Percentiles rank a stretch among this genome's conserved stretches.
Evolutionary conservation across 208 protist genomes (phyloP).

Genomic region (Trypanosomatidae sp.): DNA sequence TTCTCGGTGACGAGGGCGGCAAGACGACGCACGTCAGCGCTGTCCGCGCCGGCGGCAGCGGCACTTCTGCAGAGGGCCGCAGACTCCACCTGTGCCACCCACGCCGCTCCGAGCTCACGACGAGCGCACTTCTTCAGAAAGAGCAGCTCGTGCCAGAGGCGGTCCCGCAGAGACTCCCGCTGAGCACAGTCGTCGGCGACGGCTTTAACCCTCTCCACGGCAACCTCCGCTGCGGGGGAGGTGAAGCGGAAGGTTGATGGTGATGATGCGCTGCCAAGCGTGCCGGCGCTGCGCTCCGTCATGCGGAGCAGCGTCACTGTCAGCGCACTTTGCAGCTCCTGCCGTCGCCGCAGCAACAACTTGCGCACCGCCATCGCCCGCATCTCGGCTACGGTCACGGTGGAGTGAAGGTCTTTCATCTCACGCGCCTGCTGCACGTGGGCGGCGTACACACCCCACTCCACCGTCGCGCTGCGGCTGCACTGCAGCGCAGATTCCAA

Average conservation of each 20-base stretch:
- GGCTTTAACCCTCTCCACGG: slow-evolving; percentile 13
- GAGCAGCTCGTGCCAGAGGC: slow-evolving; percentile 37
- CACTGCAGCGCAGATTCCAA: slow-evolving; percentile 19
- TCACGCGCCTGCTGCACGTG: slow-evolving; percentile 24
- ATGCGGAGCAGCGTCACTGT: slow-evolving; percentile 7
- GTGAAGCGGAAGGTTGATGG: not conserved
- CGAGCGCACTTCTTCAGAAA: slow-evolving; percentile 43
- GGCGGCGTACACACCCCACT: slow-evolving; percentile 30
- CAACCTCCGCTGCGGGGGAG: slow-evolving; percentile 14
- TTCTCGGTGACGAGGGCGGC: slow-evolving; percentile 3
- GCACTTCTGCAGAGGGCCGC: too few species aligned
- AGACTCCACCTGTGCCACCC: slow-evolving; percentile 20
- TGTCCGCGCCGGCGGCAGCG: not conserved
- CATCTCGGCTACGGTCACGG: slow-evolving; percentile 24
- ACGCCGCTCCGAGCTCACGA: slow-evolving; percentile 19
- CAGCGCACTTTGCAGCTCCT: slow-evolving; percentile 28
- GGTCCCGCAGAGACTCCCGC: slow-evolving; percentile 24
- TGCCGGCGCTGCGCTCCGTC: too few species aligned
- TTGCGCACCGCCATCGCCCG: slow-evolving; percentile 28
- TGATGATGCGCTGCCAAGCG: too few species aligned
- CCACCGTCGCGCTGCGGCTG: slow-evolving; percentile 4
- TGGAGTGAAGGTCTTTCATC: slow-evolving; percentile 23
- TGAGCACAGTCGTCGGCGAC: slow-evolving; percentile 16
- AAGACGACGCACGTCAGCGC: not conserved
- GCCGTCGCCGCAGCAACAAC: slow-evolving; percentile 19